A percentile compares a stretch with the other conserved stretches of the same genome.
Evolutionary conservation across 108 stramenopile species (phyloP).

Genomic region (Cyclotella kingstonii): DNA sequence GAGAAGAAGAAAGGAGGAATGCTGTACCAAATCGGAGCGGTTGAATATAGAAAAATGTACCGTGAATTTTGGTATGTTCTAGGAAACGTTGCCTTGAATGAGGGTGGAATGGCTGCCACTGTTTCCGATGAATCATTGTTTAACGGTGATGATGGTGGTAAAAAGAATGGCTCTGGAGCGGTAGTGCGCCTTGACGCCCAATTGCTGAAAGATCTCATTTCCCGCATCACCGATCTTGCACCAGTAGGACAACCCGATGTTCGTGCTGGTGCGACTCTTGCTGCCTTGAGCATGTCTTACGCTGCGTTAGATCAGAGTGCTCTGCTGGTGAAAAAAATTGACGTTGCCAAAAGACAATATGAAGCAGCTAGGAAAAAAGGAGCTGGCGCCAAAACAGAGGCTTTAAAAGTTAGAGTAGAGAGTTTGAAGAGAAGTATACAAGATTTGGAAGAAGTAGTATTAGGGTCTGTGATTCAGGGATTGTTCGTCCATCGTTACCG

Average conservation of each 20-base stretch:
- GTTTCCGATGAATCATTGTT: conserved; percentile 6
- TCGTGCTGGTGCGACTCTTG: conserved; percentile 59
- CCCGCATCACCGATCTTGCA: conserved; percentile 60
- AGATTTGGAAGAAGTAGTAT: conserved; percentile 65
- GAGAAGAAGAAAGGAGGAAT: conserved; percentile 16
- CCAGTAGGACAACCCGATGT: conserved; percentile 84
- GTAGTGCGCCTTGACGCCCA: conserved; percentile 66
- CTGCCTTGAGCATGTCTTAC: conserved; percentile 58
- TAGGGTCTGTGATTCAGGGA: conserved; percentile 51
- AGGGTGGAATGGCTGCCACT: conserved; percentile 40
- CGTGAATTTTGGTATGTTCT: conserved; percentile 77
- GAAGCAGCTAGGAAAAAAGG: conserved; percentile 34
- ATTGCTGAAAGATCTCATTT: conserved; percentile 54
- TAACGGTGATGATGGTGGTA: conserved; percentile 7
- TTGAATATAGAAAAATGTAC: conserved; percentile 67
- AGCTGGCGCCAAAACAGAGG: conserved; percentile 46
- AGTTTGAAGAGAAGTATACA: conserved; percentile 51
- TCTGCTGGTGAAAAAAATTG: conserved; percentile 46
- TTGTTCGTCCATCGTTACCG: conserved; percentile 81
- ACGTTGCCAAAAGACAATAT: conserved; percentile 54
- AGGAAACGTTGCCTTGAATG: conserved; percentile 53
- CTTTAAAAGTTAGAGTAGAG: conserved; percentile 55
- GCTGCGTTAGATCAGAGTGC: conserved; percentile 65
- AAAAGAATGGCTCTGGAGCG: background rate
- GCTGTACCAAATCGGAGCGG: conserved; percentile 16